Evolutionary conservation across 352 stramenopile genomes (phyloP), one percentile per base, ranked within the genome.

Genomic region (Phytopythium chamaehyphon): DNA sequence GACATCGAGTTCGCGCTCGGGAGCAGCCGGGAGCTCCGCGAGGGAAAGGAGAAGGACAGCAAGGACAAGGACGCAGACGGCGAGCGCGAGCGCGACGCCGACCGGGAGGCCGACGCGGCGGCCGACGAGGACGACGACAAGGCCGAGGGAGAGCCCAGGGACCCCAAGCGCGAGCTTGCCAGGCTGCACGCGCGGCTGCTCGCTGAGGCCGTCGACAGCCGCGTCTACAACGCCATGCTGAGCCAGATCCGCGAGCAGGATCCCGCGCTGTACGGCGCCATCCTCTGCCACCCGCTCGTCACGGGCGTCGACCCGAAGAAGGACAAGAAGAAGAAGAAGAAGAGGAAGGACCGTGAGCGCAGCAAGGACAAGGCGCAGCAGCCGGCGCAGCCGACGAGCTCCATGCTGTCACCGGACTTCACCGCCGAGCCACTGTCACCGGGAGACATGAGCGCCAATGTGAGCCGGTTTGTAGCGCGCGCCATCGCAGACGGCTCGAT

Each of bases 1-100:
- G 85, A 95, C 51, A 95, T 95, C 51, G 84, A 95, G 53, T 95
- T 95, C 67, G 82, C 82, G 11, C 58, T 93, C 9, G 83, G 84
- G 33, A 75, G 81, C 18, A 77, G 71, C 2, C 68, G 78, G 7
- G 80, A 90, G 24, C 84, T 84, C 46, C 75, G 80, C 19, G 83
- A 92, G 37, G 43, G 61, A 10, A 87, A 85, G 35, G 79, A 90
- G 26, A 83, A 83, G 23, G 77, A 88, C 24, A n/a, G n/a, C n/a
- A n/a, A n/a, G n/a, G 79, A 90, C 33, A 83, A 83, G 23, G 77
- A 88, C 24, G 83, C 79, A 42, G 84, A 90, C 33, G 58, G 59
- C 3, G 77, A 90, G 33, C 76, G 58, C 16, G 76, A 91, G 42
- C 59, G 65, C 12, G 83, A 91, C 14, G 83, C 89, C 6, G 81